phyloP scores from a whole-genome alignment of 495 filamentous ascomycete genomes.

The Penicillium robsamsonii region DNA sequence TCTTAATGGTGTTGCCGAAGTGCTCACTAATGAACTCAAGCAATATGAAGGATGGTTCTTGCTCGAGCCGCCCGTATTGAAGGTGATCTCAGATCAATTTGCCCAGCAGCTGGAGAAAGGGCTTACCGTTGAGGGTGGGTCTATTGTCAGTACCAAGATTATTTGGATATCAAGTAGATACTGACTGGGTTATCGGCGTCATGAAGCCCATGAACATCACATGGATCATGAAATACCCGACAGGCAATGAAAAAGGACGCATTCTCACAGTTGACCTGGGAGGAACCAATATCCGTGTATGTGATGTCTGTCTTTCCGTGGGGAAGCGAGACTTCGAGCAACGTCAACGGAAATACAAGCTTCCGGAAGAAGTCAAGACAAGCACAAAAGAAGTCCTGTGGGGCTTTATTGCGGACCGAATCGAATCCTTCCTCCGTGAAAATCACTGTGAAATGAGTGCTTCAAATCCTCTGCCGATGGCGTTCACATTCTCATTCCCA shows the following conservation, averaged over 20 bases:
- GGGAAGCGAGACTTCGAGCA: conserved; percentile 88
- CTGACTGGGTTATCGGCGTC: conserved; percentile 2
- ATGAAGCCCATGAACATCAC: conserved; percentile 91
- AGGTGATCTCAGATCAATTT: conserved; percentile 83
- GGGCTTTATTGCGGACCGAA: conserved; percentile 87
- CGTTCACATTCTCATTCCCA: conserved; percentile 95
- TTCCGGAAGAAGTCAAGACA: conserved; percentile 84
- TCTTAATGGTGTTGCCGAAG: conserved; percentile 66
- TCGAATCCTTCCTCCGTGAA: conserved; percentile 80
- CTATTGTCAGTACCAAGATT: conserved; percentile 63
- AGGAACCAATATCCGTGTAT: conserved; percentile 91
- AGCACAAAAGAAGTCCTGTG: conserved; percentile 80
- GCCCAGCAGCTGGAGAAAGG: conserved; percentile 76
- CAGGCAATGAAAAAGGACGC: conserved; percentile 77
- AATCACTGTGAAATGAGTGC: conserved; percentile 60
- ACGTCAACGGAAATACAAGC: conserved; percentile 85
- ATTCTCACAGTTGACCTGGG: conserved; percentile 92
- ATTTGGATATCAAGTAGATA: neutral
- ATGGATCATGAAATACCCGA: conserved; percentile 85
- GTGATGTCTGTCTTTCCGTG: conserved; percentile 77
- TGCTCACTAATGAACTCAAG: conserved; percentile 71
- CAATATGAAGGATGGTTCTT: conserved; percentile 74
- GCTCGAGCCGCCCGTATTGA: conserved; percentile 69
- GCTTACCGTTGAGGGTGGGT: conserved; percentile 76
- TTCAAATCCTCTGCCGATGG: conserved; percentile 62